Evolutionary conservation across 1,139 yeast species (phyloP).

Genomic region (Hansenula sp.): DNA sequence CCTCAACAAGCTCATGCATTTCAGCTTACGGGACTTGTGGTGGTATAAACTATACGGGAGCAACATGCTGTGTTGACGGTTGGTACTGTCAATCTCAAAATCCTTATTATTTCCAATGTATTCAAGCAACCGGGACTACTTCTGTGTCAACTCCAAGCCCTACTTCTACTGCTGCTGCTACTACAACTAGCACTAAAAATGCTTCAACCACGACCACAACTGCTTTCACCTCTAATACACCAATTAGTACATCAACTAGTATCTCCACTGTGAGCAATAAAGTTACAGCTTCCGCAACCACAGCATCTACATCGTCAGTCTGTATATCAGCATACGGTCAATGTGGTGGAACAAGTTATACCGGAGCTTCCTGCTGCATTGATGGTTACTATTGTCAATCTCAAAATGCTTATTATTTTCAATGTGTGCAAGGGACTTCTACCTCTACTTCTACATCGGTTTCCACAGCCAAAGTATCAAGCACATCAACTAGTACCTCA

Average conservation of each 20-base stretch:
- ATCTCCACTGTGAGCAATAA: not conserved
- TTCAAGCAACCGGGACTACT: too few relatives aligned
- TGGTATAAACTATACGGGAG: constrained; percentile 24
- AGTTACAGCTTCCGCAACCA: not conserved
- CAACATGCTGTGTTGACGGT: constrained; percentile 25
- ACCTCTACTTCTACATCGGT: not conserved
- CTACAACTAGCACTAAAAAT: not conserved
- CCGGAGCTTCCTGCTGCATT: constrained; percentile 27
- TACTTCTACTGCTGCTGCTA: not conserved
- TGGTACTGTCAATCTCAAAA: constrained; percentile 20
- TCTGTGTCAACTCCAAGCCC: not conserved
- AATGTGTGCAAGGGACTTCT: constrained; percentile 6
- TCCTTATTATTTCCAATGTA: constrained; percentile 10
- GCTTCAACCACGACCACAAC: not conserved
- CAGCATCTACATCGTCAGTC: not conserved
- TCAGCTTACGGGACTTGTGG: constrained; percentile 29
- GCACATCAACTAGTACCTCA: not conserved
- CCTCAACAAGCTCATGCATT: constrained; percentile 9
- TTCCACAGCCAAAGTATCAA: not conserved
- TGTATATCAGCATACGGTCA: constrained; percentile 4
- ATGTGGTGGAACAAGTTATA: constrained; percentile 22
- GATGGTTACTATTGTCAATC: constrained; percentile 22
- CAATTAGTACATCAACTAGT: not conserved
- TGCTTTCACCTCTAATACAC: not conserved
- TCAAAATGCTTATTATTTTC: constrained; percentile 10